A percentile compares a stretch with the other conserved stretches of the same genome.
Evolutionary conservation across 176 grass and related monocot genomes (phyloP).

Genomic region (Oryza rufipogon): DNA sequence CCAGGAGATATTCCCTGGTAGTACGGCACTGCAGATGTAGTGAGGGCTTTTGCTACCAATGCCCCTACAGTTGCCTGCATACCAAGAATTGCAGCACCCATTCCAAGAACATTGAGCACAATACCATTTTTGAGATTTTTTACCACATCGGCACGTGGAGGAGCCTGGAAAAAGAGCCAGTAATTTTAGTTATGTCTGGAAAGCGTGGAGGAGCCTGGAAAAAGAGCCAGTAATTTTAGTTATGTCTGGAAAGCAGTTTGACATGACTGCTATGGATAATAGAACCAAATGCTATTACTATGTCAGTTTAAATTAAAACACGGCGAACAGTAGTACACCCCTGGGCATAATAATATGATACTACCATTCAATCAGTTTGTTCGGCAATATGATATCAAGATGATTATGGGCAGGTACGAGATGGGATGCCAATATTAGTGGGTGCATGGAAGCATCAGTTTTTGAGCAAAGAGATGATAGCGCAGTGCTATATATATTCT

Average conservation of each 20-base stretch:
- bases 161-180: slow-evolving; percentile 61
- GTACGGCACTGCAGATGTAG: slow-evolving; percentile 71
- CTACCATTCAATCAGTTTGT: background rate
- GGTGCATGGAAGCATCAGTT: background rate
- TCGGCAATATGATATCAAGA: background rate
- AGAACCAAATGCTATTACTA: background rate
- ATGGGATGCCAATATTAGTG: background rate
- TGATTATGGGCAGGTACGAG: background rate
- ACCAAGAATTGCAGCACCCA: slow-evolving; percentile 84
- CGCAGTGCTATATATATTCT: background rate
- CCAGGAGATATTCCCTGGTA: slow-evolving; percentile 78
- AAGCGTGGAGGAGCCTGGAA: slow-evolving; percentile 72
- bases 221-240: slow-evolving; percentile 7
- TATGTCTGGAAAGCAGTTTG: background rate
- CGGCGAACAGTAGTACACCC: background rate
- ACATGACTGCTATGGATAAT: background rate
- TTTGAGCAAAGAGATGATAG: background rate
- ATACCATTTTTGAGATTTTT: slow-evolving; percentile 81
- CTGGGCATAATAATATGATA: background rate
- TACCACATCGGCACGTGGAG: slow-evolving; percentile 72
- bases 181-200: background rate
- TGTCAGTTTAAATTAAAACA: background rate
- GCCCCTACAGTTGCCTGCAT: slow-evolving; percentile 86
- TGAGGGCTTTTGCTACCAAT: slow-evolving; percentile 84
- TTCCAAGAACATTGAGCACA: slow-evolving; percentile 76